phyloP scores from a whole-genome alignment of 352 stramenopile genomes.

The Globisporangium sylvaticum region DNA sequence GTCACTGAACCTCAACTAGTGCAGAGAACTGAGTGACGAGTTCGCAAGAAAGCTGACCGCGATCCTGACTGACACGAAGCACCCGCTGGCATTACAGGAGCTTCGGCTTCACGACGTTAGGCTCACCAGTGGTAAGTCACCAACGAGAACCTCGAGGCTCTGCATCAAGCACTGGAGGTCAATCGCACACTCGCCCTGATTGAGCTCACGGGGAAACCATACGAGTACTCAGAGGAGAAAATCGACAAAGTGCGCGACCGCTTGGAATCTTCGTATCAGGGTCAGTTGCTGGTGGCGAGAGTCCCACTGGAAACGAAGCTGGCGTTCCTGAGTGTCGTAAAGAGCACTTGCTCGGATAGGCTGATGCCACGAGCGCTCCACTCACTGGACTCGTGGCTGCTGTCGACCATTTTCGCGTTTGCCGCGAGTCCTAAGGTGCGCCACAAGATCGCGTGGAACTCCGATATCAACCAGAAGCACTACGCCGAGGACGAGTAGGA shows the following conservation, averaged over 20 bases:
- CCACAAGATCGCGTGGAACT: neutral
- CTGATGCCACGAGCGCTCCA: neutral
- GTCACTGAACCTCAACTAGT: neutral
- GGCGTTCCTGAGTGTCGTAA: neutral
- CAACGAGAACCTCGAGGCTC: neutral
- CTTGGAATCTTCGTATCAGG: neutral
- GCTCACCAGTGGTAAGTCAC: too few species aligned
- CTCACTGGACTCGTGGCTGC: neutral
- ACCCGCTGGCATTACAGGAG: neutral
- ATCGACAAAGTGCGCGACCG: too few species aligned
- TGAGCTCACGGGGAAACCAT: too few species aligned
- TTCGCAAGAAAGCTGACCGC: neutral
- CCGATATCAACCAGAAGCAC: too few species aligned
- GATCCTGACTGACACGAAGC: neutral
- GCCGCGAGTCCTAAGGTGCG: neutral
- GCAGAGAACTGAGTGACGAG: neutral
- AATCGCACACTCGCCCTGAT: neutral
- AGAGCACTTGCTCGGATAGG: neutral
- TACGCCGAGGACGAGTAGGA: too few species aligned
- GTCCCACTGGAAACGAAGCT: neutral
- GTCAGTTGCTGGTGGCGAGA: neutral
- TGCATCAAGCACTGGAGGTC: neutral
- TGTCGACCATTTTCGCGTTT: neutral
- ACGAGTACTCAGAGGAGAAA: too few species aligned
- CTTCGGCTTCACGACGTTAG: neutral